These are phyloP conservation scores for Mycena sanguinolenta DNA, from an alignment of 768 basidiomycete genomes.

Conservation along the genomic window DNA sequence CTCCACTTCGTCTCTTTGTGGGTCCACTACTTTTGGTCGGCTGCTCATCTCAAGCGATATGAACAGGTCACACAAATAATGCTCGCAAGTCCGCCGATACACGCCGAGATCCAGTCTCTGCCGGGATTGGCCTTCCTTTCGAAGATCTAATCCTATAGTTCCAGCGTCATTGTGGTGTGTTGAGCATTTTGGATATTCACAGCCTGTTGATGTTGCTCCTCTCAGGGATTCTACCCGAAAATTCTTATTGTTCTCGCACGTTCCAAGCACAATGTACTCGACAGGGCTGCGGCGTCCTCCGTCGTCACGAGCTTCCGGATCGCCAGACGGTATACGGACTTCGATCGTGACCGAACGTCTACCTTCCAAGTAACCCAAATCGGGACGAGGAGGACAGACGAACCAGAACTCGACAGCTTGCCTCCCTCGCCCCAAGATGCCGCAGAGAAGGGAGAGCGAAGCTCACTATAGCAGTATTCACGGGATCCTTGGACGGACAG, in stretches of 20 bases:
- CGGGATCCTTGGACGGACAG: no score
- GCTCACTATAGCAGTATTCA: no score
- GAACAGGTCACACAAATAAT: constrained; percentile 10
- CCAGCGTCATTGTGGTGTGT: constrained; percentile 26
- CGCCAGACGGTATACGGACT: neutral
- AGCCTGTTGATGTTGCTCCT: constrained; percentile 1
- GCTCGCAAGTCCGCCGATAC: neutral
- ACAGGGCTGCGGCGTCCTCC: constrained; percentile 16
- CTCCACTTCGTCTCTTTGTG: constrained; percentile 25
- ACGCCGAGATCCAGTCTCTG: neutral
- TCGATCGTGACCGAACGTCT: neutral
- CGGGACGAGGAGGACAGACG: neutral
- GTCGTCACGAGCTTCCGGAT: neutral
- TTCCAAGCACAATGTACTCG: constrained; percentile 20
- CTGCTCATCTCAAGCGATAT: neutral
- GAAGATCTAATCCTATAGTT: constrained; percentile 12
- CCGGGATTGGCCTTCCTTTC: neutral
- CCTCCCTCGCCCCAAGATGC: neutral
- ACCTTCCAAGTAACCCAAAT: neutral
- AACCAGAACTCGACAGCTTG: neutral
- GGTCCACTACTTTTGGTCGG: neutral
- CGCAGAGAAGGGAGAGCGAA: no score
- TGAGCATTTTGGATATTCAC: neutral
- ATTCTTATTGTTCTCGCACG: constrained; percentile 24
- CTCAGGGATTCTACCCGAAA: constrained; percentile 19